Evolutionary conservation across 2,329 filamentous ascomycete species (phyloP), one percentile per base, ranked within the genome.

Genomic region (Corinectria fuckeliana): DNA sequence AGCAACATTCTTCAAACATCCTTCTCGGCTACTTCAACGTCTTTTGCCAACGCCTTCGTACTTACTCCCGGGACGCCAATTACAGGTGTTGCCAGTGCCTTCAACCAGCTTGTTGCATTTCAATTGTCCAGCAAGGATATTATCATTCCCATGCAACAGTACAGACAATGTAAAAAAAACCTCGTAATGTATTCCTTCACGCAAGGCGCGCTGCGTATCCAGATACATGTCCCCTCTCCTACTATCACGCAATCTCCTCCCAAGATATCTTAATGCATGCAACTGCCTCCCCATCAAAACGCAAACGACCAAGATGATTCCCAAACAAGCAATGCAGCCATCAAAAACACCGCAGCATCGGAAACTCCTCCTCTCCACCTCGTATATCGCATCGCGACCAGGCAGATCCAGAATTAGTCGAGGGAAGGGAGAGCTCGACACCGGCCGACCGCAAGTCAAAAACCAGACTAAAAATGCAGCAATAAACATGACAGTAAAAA

Each of bases 381-480:
- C 62, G 42, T 61, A 57, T 55, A 49, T 50, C 50, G 58, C 39
- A 62, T 66, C 63, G 64, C 68, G 59, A 63, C 69, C 66, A 62
- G 60, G 67, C 66, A 60, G 56, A 69, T 60, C 55, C 60, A 67
- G 54, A 61, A 70, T 70, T 70, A 70, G 64, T 63, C 56, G 55
- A 62, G 48, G 47, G 58, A 55, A 62, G 50, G 42, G 49, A 56
- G 47, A 64, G 26, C 38, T 42, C 36, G 45, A 60, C 56, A 60
- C 49, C 56, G 13, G 28, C 54, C 58, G 42, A 50, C 32, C 48
- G 48, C 39, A 61, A 49, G 57, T 60, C 25, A 59, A 63, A 61
- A 67, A 49, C 38, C 20, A 59, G 56, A 52, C 41, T 56, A 63
- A 53, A 58, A 48, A 64, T 67, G 63, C 64, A 69, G 50, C 21